These are phyloP conservation scores for Apophysomyces sp. DNA, from an alignment of 371 early-diverging fungal species.

Conservation along the genomic window DNA sequence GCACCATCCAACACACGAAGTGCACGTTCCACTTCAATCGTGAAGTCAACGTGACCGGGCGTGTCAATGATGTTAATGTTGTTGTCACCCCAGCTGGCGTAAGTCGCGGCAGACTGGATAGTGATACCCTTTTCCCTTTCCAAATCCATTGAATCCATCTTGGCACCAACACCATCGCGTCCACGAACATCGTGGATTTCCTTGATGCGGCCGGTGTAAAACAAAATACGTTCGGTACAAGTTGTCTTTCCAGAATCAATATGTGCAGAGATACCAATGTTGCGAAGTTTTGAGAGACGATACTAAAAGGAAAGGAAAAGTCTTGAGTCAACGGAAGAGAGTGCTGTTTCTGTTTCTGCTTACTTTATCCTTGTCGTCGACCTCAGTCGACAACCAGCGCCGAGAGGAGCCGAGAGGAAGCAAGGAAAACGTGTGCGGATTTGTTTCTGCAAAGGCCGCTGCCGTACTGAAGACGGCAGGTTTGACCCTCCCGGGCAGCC, in stretches of 20 bases:
- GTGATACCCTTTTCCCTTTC: conserved; percentile 97
- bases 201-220: conserved; percentile 94
- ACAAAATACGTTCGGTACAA: conserved; percentile 95
- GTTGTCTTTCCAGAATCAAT: conserved; percentile 99
- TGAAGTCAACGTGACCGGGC: conserved; percentile 93
- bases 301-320: conserved; percentile 11
- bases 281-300: conserved; percentile 73
- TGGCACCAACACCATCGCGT: conserved; percentile 96
- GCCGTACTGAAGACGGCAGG: conserved; percentile 26
- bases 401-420: conserved; percentile 31
- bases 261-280: conserved; percentile 99
- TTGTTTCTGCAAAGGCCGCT: conserved; percentile 17
- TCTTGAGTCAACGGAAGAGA: no score
- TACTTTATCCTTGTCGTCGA: conserved; percentile 39
- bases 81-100: conserved; percentile 78
- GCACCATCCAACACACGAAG: conserved; percentile 92
- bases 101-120: conserved; percentile 90
- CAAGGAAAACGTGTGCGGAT: conserved; percentile 32
- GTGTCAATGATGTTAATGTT: conserved; percentile 92
- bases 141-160: conserved; percentile 98
- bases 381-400: conserved; percentile 41
- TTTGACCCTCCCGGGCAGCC: conserved; percentile 34
- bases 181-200: conserved; percentile 97
- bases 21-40: conserved; percentile 91
- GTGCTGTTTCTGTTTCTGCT: conserved; percentile 6